Evolutionary conservation across 768 basidiomycete genomes (phyloP), one percentile per base, ranked within the genome.

Genomic region (Naganishia friedmannii): DNA sequence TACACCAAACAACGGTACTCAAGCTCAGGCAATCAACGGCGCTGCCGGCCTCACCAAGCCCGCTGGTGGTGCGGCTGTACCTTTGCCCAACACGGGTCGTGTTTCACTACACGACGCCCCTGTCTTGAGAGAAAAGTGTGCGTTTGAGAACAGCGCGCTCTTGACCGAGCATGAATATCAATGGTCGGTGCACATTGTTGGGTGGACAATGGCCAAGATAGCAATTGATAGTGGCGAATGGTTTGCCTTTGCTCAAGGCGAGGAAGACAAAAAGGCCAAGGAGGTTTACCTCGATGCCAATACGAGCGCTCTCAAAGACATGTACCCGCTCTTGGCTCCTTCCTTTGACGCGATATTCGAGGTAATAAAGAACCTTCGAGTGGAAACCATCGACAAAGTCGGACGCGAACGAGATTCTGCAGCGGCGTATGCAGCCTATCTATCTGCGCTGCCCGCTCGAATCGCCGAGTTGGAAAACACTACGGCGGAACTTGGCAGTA

Each of bases 251-350:
- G 45, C 45, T 19, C 19, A 21, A 1, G 31, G 51, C 13, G 57
- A 58, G 26, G 45, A 69, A 45, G 68, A 58, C 0, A 39, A 28
- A 3, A 29, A 51, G 46, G 42, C 21, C 9, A 42, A 63, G 12
- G 39, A 63, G 42, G 26, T 19, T 13, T 69, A 69, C 68, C 32
- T 69, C 26, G 31, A 58, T 32, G 34, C 19, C 7, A 46, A 45
- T 9, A 60, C 19, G 23, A n/a, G 45, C 13, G 51, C 51, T 56
- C 23, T 63, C 34, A 56, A 55, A 56, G 68, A 69, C 46, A 58
- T 69, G 56, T 69, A 69, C 57, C 68, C 68, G n/a, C 57, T 69
- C 26, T 60, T 69, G 28, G 37, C 34, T 2, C 68, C 68, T 34
- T 57, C 53, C 53, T 21, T 69, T 46, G 68, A 69, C 10, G 56